Base-by-base conservation (phyloP, 2,329 filamentous ascomycete species). In the Bipolaris sorokiniana region DNA sequence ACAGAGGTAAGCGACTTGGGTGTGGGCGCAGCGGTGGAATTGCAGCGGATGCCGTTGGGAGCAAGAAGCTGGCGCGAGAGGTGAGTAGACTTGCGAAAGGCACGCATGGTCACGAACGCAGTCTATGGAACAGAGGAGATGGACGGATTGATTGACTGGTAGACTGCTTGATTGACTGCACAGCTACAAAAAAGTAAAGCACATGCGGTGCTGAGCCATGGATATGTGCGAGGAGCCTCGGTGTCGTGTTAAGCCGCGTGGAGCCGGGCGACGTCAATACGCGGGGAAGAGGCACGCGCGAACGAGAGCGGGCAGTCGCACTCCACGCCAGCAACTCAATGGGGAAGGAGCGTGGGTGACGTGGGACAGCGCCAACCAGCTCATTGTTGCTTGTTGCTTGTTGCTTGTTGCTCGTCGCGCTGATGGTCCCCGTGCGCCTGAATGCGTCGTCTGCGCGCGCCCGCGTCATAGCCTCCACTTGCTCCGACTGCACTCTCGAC, bases 1-100 rank as follows among this genome's bases (percentile, higher is more conserved):
- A 98, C 90, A 7, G 92, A 96, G 53, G 87, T 88, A 49, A 85
- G 69, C n/a, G 81, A 68, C 51, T 76, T 81, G 48, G 61, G 52
- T 16, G 67, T 54, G 18, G 69, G 61, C 44, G 71, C 54, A 48
- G 57, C 57, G 28, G 73, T 69, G 15, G 74, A 75, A 69, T 63
- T 74, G 51, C 66, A 66, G 55, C 74, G 70, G 44, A 62, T 48
- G 54, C 64, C 64, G 64, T 71, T 74, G 63, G 61, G 51, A 48
- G 64, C 67, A 34, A 74, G 58, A n/a, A 76, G 67, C 61, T 69
- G 70, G 62, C 73, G 74, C 31, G 72, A 75, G 50, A 76, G 66
- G 45, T 67, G 63, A 37, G 64, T 63, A 20, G 74, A 72, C 54
- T 67, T 75, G 52, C 66, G 67, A 36, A 75, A 61, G 57, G 74